phyloP scores from a whole-genome alignment of 352 stramenopile species.

The Aphanomyces astaci region DNA sequence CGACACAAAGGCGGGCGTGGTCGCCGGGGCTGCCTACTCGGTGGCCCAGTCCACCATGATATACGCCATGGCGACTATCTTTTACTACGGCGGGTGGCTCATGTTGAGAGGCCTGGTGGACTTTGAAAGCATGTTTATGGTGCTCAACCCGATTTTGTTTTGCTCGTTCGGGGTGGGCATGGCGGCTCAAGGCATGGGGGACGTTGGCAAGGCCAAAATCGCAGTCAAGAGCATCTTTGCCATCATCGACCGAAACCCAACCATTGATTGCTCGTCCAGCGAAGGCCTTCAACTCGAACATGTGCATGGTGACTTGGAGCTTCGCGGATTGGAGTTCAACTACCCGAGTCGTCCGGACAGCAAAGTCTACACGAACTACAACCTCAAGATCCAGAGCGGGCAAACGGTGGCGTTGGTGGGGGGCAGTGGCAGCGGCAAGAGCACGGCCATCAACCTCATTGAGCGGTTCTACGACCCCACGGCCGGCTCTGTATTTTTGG shows the following conservation, averaged over 20 bases:
- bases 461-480: constrained; percentile 35
- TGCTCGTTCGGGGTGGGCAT: constrained; percentile 27
- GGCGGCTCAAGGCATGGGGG: constrained; percentile 10
- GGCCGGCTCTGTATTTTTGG: not conserved
- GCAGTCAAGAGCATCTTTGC: constrained; percentile 26
- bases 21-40: not conserved
- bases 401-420: constrained; percentile 29
- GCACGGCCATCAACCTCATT: constrained; percentile 37
- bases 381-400: constrained; percentile 45
- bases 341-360: constrained; percentile 49
- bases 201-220: constrained; percentile 26
- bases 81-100: constrained; percentile 19
- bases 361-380: constrained; percentile 53
- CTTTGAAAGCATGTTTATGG: constrained; percentile 30
- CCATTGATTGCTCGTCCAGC: constrained; percentile 22
- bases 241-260: constrained; percentile 26
- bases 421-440: constrained; percentile 25
- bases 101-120: constrained; percentile 11
- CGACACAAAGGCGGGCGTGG: not conserved
- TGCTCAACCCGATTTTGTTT: constrained; percentile 31
- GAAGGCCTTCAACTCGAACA: not conserved
- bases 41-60: constrained; percentile 11
- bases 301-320: constrained; percentile 3
- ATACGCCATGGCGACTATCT: constrained; percentile 3
- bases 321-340: constrained; percentile 26